Percentiles rank a stretch among this genome's conserved stretches.
Evolutionary conservation across 2,329 filamentous ascomycete genomes (phyloP).

Genomic region (Aspergillus udagawae): DNA sequence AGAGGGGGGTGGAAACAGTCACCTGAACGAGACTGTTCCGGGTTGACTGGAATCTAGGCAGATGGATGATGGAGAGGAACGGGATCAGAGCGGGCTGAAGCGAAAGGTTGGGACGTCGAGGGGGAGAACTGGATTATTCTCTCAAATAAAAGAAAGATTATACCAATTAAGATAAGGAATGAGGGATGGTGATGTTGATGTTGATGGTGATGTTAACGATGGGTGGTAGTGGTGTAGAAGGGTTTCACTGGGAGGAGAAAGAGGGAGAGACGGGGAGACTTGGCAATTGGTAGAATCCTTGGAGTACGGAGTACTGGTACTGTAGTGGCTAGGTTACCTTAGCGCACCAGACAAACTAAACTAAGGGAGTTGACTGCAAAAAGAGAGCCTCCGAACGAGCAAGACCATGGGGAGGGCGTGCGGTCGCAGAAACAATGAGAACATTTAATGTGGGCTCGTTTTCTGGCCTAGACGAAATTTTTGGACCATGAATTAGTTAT

Average conservation of each 20-base stretch:
- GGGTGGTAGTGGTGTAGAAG: not conserved
- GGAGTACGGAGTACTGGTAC: too few relatives aligned
- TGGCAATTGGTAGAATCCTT: not conserved
- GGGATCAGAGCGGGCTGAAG: slow-evolving; percentile 2
- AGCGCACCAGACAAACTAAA: not conserved
- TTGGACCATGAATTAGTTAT: not conserved
- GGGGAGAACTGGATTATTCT: not conserved
- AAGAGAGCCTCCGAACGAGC: not conserved
- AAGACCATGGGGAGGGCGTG: too few relatives aligned
- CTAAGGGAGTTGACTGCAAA: not conserved
- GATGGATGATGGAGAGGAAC: not conserved
- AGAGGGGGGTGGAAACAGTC: slow-evolving; percentile 13
- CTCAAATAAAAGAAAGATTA: not conserved
- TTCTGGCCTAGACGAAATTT: not conserved
- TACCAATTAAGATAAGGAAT: slow-evolving; percentile 9
- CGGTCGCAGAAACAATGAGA: not conserved
- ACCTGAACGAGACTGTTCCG: slow-evolving; percentile 7
- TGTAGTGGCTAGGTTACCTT: not conserved
- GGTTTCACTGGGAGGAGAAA: not conserved
- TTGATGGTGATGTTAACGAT: not conserved
- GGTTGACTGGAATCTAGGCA: slow-evolving; percentile 11
- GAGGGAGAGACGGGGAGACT: not conserved
- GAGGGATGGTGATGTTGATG: slow-evolving; percentile 1
- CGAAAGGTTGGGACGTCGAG: slow-evolving; percentile 10
- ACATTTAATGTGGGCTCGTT: not conserved